A percentile compares a stretch with the other conserved stretches of the same genome.
Conservation (phyloP, 371 early-diverging fungal genomes). For the Syncephalis fuscata region DNA sequence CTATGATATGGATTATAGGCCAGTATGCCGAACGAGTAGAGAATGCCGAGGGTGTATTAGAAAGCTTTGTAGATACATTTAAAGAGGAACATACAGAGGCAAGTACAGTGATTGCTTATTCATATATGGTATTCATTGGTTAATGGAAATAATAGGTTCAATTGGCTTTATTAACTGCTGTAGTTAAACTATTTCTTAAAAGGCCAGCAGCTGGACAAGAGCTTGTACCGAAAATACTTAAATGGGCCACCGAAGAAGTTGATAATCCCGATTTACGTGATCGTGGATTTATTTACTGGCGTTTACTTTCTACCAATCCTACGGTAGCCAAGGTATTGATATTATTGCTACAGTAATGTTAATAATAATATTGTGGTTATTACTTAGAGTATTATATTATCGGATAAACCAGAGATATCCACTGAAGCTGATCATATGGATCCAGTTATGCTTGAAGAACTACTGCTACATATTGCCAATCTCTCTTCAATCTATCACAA, state of each 20-base stretch:
- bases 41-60: constrained; percentile 68
- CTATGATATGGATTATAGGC: constrained; percentile 93
- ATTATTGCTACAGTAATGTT: constrained; percentile 3
- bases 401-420: constrained; percentile 86
- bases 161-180: constrained; percentile 81
- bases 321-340: constrained; percentile 33
- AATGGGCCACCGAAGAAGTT: constrained; percentile 79
- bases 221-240: constrained; percentile 76
- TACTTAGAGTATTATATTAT: constrained; percentile 43
- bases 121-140: too few species aligned
- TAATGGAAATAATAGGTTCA: constrained; percentile 47
- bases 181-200: constrained; percentile 88
- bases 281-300: constrained; percentile 95
- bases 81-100: constrained; percentile 56
- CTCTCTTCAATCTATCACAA: constrained; percentile 90
- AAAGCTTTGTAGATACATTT: constrained; percentile 50
- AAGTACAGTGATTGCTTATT: constrained; percentile 1
- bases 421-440: constrained; percentile 66
- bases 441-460: constrained; percentile 65
- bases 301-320: constrained; percentile 84
- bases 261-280: constrained; percentile 96
- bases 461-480: constrained; percentile 71
- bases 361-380: too few species aligned
- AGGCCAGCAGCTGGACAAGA: constrained; percentile 77
- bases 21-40: constrained; percentile 88